Evolutionary conservation across 352 stramenopile species (phyloP), one percentile per base, ranked within the genome.

Genomic region (Globisporangium apiculatum): DNA sequence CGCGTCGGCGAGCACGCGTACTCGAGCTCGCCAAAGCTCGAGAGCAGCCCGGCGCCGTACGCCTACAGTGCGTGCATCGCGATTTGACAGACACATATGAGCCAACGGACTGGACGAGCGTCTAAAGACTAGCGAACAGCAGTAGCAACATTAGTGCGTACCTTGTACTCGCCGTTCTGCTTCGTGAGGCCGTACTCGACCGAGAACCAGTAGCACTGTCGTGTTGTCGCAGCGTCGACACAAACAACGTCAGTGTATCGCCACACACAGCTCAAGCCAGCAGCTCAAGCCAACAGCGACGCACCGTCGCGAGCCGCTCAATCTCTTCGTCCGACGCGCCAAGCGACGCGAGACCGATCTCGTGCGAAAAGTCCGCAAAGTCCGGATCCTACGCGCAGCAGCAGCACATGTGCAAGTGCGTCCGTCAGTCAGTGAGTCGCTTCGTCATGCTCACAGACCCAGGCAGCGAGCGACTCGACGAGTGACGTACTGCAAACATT

Each of bases 131-230:
- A n/a, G n/a, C n/a, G n/a, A n/a, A n/a, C n/a, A n/a, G n/a, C n/a
- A n/a, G n/a, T n/a, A n/a, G n/a, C n/a, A n/a, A n/a, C n/a, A n/a
- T n/a, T 7, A 35, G 24, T 14, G 8, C 47, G 11, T 38, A 88
- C 84, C 83, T 98, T 99, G 70, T 94, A 86, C 56, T 95, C 81
- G 9, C 90, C 93, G 65, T 90, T 81, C 66, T 98, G 85, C 59
- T 89, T 87, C 64, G 88, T 98, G 38, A 99, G 51, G 7, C 97
- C 97, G 62, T 99, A 99, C 75, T 99, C 97, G 14, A 99, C 95
- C 8, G 91, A 98, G 79, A 98, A 97, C 96, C 96, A 99, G 79
- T 99, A 99, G 77, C 93, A 98, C 64, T 91, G 55, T 3, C 51
- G 18, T 15, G 8, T 2, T n/a, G n/a, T n/a, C n/a, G n/a, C n/a